Evolutionary conservation across 2,329 filamentous ascomycete genomes (phyloP).

Genomic region (Colletotrichum orchidophilum): DNA sequence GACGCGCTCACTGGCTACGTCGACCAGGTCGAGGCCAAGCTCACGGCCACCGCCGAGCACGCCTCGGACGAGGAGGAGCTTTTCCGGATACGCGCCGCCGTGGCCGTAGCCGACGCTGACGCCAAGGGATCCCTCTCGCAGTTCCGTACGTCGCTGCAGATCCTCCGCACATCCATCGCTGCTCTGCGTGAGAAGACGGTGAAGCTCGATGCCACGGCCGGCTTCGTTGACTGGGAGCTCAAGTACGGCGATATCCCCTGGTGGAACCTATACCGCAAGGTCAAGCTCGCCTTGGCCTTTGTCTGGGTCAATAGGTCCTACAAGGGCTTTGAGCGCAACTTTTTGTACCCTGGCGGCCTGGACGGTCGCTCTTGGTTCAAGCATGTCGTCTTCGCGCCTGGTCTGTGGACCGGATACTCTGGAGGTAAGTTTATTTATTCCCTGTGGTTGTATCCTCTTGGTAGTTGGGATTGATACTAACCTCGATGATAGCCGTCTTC

Average conservation of each 20-base stretch:
- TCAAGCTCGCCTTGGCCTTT: conserved; percentile 71
- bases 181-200: conserved; percentile 51
- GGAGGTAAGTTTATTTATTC: conserved; percentile 63
- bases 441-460: not conserved
- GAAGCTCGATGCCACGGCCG: conserved; percentile 57
- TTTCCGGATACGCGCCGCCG: conserved; percentile 36
- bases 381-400: conserved; percentile 92
- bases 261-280: conserved; percentile 79
- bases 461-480: conserved; percentile 33
- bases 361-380: conserved; percentile 91
- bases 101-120: conserved; percentile 30
- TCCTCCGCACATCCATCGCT: conserved; percentile 49
- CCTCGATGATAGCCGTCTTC: conserved; percentile 60
- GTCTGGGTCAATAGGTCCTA: conserved; percentile 80
- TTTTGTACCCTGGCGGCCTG: conserved; percentile 79
- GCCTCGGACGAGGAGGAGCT: conserved; percentile 43
- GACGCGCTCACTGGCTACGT: conserved; percentile 63
- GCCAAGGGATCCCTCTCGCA: conserved; percentile 47
- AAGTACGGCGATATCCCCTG: conserved; percentile 69
- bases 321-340: conserved; percentile 83
- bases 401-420: conserved; percentile 89
- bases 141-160: conserved; percentile 51
- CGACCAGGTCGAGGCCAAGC: conserved; percentile 58
- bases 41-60: conserved; percentile 44
- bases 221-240: conserved; percentile 52